These are phyloP conservation scores for Ceratocystis harringtonii DNA, from an alignment of 2,329 filamentous ascomycete species.

Conservation along the genomic window DNA sequence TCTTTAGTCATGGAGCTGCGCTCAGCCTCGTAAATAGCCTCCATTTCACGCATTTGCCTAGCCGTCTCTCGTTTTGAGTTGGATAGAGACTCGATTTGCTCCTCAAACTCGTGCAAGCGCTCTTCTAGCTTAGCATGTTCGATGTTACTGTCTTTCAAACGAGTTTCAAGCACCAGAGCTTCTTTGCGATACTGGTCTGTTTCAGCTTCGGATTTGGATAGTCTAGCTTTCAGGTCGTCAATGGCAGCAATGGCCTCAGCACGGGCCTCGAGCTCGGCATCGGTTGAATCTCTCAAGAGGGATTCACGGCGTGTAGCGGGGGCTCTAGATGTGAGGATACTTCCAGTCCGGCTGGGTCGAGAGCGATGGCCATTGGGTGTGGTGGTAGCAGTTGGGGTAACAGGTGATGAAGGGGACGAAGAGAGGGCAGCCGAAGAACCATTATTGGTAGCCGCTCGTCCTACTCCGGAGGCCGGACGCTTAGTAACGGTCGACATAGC, in stretches of 20 bases:
- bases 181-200: constrained; percentile 75
- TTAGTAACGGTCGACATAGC: constrained; percentile 16
- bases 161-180: constrained; percentile 65
- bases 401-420: constrained; percentile 25
- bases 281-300: constrained; percentile 28
- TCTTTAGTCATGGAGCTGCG: constrained; percentile 76
- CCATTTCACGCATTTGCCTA: constrained; percentile 77
- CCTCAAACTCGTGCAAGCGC: constrained; percentile 69
- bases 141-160: constrained; percentile 67
- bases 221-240: constrained; percentile 69
- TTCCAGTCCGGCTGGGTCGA: constrained; percentile 44
- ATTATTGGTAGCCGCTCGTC: constrained; percentile 19
- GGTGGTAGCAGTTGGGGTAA: constrained; percentile 19
- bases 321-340: constrained; percentile 59
- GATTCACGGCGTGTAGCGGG: constrained; percentile 47
- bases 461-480: constrained; percentile 15
- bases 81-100: constrained; percentile 63
- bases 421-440: constrained; percentile 31
- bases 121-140: constrained; percentile 84
- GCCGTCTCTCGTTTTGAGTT: constrained; percentile 75
- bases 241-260: constrained; percentile 66
- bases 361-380: constrained; percentile 32
- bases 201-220: constrained; percentile 63
- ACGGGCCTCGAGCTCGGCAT: constrained; percentile 54
- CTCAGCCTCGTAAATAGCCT: constrained; percentile 84